These are phyloP conservation scores for Trichaptum fuscoviolaceum DNA, from an alignment of 768 basidiomycete genomes.

Conservation along the genomic window DNA sequence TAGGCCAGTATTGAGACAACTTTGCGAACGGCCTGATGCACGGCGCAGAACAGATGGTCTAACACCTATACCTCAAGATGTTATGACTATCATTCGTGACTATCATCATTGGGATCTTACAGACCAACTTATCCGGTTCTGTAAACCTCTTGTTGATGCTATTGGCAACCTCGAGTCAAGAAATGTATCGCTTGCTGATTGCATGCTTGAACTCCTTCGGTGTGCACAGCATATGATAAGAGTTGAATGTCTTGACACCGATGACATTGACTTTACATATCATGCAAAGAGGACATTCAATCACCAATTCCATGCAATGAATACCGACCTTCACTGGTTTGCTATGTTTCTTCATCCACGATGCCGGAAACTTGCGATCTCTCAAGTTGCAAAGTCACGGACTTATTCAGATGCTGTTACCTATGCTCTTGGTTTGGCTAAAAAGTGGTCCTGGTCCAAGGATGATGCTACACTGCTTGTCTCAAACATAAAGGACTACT, in stretches of 20 bases:
- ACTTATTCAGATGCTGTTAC: slow-evolving; percentile 18
- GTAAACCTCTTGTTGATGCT: slow-evolving; percentile 29
- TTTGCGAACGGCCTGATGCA: slow-evolving; percentile 16
- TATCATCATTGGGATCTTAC: slow-evolving; percentile 19
- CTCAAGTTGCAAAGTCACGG: slow-evolving; percentile 15
- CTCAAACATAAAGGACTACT: slow-evolving; percentile 31
- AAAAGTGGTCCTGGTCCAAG: slow-evolving; percentile 23
- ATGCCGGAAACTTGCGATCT: slow-evolving; percentile 30
- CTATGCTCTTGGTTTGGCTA: slow-evolving; percentile 18
- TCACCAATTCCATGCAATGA: slow-evolving; percentile 26
- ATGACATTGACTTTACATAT: slow-evolving; percentile 19
- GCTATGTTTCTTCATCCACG: slow-evolving; percentile 31
- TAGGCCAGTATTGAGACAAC: too few species aligned
- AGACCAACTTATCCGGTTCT: slow-evolving; percentile 23
- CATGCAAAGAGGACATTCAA: slow-evolving; percentile 25
- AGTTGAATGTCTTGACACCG: slow-evolving; percentile 14
- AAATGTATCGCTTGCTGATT: slow-evolving; percentile 28
- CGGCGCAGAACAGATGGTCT: slow-evolving; percentile 10
- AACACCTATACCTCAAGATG: not conserved
- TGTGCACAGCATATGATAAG: slow-evolving; percentile 17
- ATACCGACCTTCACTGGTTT: slow-evolving; percentile 27
- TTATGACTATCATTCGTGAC: slow-evolving; percentile 19
- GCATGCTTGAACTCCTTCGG: slow-evolving; percentile 30
- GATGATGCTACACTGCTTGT: slow-evolving; percentile 22
- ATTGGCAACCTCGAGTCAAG: slow-evolving; percentile 28